Base-by-base conservation (phyloP, 345 rosid genomes). In the Lepidium didymum region DNA sequence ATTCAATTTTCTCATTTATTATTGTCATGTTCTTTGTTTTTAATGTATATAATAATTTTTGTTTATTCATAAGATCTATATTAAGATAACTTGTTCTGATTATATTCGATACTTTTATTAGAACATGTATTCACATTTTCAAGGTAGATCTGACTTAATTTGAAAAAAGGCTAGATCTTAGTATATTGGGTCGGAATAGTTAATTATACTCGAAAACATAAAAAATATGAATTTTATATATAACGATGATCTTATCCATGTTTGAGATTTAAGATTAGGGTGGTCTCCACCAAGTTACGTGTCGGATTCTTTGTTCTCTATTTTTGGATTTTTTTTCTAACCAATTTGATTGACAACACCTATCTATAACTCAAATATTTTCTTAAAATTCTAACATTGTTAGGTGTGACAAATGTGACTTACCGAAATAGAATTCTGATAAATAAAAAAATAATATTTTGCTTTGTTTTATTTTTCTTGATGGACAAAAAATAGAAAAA, bases 251-350 rank as follows among this genome's bases (percentile, higher is more conserved):
- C 33, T 67, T 70, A 56, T 67, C 64, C 62, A 42, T 67, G 59
- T 69, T 50, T 59, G 58, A 59, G 52, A 19, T 65, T 33, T 31
- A 60, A 16, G 52, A 51, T 60, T 60, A 41, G 37, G 37, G 74
- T 69, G 60, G 74, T 50, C 67, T 51, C 67, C 74, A 61, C 61
- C 56, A 41, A 51, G 54, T 41, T 41, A 60, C 45, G 61, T 70
- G 61, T 31, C 45, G 19, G 61, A n/a, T 29, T 31, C 6, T 3
- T n/a, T 21, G 14, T 62, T 35, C 31, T 41, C 18, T 52, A 37
- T 49, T 38, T 50, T 40, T 50, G 13, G 57, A n/a, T n/a, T n/a
- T n/a, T n/a, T n/a, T n/a, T n/a, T n/a, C n/a, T n/a, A n/a, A n/a
- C n/a, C n/a, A n/a, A n/a, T n/a, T n/a, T n/a, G n/a, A n/a, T n/a